A percentile compares a stretch with the other conserved stretches of the same genome.
These are phyloP conservation scores for Aspergillus amoenus DNA, from an alignment of 2,329 filamentous ascomycete species.

Conservation along the genomic window DNA sequence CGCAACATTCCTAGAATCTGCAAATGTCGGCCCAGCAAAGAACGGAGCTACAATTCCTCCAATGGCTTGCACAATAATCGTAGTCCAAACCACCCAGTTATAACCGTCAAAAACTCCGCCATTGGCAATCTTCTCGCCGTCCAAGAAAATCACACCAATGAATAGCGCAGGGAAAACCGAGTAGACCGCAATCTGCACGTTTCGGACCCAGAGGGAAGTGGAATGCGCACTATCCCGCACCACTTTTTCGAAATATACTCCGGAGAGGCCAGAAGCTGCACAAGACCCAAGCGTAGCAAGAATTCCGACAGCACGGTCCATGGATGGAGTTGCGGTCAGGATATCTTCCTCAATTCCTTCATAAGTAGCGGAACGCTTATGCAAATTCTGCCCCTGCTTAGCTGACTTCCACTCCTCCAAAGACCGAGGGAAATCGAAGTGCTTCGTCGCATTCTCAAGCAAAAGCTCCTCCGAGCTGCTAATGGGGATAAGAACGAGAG, in stretches of 20 bases:
- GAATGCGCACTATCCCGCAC: constrained; percentile 77
- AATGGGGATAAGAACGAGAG: constrained; percentile 77
- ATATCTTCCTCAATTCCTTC: constrained; percentile 75
- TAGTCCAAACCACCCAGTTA: constrained; percentile 85
- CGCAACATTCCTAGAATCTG: constrained; percentile 91
- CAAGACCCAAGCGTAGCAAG: constrained; percentile 76
- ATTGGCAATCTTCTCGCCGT: constrained; percentile 77
- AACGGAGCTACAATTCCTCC: constrained; percentile 83
- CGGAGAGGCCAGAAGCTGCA: constrained; percentile 77
- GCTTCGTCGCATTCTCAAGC: constrained; percentile 61
- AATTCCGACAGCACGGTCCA: constrained; percentile 79
- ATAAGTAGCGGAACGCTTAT: constrained; percentile 80
- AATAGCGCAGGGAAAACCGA: constrained; percentile 87
- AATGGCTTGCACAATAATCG: constrained; percentile 76
- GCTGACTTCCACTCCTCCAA: constrained; percentile 70
- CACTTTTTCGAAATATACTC: constrained; percentile 72
- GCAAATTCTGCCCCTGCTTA: constrained; percentile 51
- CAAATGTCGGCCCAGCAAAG: constrained; percentile 79
- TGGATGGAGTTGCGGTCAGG: constrained; percentile 51
- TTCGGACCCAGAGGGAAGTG: constrained; percentile 87
- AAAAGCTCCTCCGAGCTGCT: constrained; percentile 52
- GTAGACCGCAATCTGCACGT: constrained; percentile 92
- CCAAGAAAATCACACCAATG: constrained; percentile 80
- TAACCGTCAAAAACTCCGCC: constrained; percentile 94
- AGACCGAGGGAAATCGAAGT: constrained; percentile 72